A percentile compares a stretch with the other conserved stretches of the same genome.
These are phyloP conservation scores for Phalaenopsis hybrid DNA, from an alignment of 116 monocot genomes.

Conservation along the genomic window DNA sequence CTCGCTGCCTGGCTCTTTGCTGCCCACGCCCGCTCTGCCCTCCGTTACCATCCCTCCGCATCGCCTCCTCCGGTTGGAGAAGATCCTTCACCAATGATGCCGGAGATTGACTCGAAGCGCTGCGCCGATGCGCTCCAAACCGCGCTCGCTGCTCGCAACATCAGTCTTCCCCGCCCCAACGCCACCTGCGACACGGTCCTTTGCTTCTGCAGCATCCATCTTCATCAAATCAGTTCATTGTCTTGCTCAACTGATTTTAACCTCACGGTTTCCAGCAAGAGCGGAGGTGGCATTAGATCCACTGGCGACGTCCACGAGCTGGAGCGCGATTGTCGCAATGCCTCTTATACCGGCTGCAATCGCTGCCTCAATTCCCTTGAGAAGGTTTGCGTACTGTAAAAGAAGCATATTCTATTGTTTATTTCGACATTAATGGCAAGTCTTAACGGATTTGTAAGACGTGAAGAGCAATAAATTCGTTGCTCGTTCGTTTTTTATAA, in stretches of 20 bases:
- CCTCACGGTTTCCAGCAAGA: conserved; percentile 14
- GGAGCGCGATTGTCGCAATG: conserved; percentile 70
- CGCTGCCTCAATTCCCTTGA: conserved; percentile 66
- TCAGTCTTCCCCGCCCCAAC: conserved; percentile 55
- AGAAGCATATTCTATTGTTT: background rate
- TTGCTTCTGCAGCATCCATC: conserved; percentile 88
- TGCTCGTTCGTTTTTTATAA: no score
- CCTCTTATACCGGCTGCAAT: conserved; percentile 77
- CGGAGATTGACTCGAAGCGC: conserved; percentile 74
- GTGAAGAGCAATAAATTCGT: background rate
- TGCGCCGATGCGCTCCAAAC: conserved; percentile 71
- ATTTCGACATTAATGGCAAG: conserved; percentile 1
- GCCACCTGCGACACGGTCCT: conserved; percentile 74
- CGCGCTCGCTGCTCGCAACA: conserved; percentile 40
- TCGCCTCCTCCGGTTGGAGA: background rate
- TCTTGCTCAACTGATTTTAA: conserved; percentile 71
- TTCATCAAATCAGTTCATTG: conserved; percentile 78
- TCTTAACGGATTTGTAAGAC: background rate
- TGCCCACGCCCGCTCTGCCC: conserved; percentile 74
- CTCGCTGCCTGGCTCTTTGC: conserved; percentile 98
- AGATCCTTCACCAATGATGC: conserved; percentile 42
- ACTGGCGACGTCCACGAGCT: conserved; percentile 51
- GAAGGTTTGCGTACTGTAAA: conserved; percentile 34
- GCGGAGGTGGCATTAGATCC: conserved; percentile 33
- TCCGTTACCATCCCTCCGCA: conserved; percentile 19